Percentiles rank a stretch among this genome's conserved stretches.
phyloP scores from a whole-genome alignment of 225 moss, liverwort and hornwort species.

The Sphagnum tenellum region DNA sequence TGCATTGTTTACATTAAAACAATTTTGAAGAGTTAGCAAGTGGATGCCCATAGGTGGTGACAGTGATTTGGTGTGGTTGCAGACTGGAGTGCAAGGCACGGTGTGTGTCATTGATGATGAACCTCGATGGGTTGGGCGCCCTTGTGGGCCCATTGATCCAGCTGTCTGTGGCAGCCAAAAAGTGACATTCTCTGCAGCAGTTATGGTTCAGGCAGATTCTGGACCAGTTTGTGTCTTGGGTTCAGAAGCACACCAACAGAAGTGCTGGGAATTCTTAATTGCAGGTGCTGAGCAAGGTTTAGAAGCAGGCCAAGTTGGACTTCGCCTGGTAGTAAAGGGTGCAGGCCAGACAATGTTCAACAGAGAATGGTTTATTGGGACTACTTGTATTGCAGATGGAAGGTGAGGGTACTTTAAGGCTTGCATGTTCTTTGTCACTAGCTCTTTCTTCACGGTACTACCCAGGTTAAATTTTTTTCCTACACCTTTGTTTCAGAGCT shows the following conservation, averaged over 20 bases:
- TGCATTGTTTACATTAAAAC: too few relatives aligned
- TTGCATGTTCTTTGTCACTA: background rate
- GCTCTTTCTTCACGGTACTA: background rate
- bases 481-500: too few relatives aligned
- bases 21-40: too few relatives aligned
- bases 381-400: conserved; percentile 86
- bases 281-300: conserved; percentile 97
- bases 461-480: too few relatives aligned
- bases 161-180: conserved; percentile 81
- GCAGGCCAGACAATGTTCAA: conserved; percentile 87
- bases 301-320: conserved; percentile 95
- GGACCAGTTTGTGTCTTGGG: conserved; percentile 93
- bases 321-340: conserved; percentile 87
- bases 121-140: conserved; percentile 78
- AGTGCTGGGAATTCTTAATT: conserved; percentile 95
- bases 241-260: conserved; percentile 67
- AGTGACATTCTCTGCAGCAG: conserved; percentile 91
- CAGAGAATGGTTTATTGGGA: conserved; percentile 92
- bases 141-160: conserved; percentile 71
- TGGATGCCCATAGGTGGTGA: too few relatives aligned
- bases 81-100: conserved; percentile 96
- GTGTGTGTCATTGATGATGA: conserved; percentile 96
- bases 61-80: conserved; percentile 12
- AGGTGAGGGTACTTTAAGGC: conserved; percentile 41
- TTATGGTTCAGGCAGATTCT: conserved; percentile 95